phyloP scores from a whole-genome alignment of 805 yeast species.

The Sugiyamaella boreocaroliniensis region DNA sequence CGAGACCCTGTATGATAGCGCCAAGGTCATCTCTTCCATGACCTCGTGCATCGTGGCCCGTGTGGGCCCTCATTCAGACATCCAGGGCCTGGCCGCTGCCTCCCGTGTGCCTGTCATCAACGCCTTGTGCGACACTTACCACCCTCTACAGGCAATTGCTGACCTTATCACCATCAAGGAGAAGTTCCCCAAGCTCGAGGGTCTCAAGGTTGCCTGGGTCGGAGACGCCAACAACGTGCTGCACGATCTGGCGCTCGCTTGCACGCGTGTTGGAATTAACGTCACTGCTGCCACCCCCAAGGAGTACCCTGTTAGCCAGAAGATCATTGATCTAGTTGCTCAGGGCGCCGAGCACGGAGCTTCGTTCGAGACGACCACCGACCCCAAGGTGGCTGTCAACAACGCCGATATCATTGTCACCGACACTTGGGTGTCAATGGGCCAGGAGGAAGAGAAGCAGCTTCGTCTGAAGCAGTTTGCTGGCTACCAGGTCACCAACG shows the following conservation, averaged over 20 bases:
- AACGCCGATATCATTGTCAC: conserved; percentile 82
- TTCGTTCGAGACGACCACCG: conserved; percentile 53
- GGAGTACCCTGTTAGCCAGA: conserved; percentile 56
- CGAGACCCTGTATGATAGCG: conserved; percentile 82
- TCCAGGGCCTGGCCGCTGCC: conserved; percentile 65
- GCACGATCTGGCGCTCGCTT: conserved; percentile 86
- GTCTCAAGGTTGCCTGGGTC: conserved; percentile 83
- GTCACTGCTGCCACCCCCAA: conserved; percentile 80
- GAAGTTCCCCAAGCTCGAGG: conserved; percentile 45
- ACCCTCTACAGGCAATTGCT: conserved; percentile 92
- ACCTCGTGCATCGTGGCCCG: conserved; percentile 96
- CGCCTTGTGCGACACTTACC: conserved; percentile 86
- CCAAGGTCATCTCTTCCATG: conserved; percentile 89
- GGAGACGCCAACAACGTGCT: conserved; percentile 96
- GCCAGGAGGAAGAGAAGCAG: conserved; percentile 76
- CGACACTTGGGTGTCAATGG: conserved; percentile 98
- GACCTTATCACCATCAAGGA: conserved; percentile 85
- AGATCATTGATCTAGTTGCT: conserved; percentile 53
- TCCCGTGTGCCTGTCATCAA: conserved; percentile 89
- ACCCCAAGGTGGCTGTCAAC: conserved; percentile 67
- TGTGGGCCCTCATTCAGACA: conserved; percentile 79
- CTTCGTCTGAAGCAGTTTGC: conserved; percentile 70
- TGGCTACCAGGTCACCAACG: conserved; percentile 77
- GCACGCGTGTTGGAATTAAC: conserved; percentile 73
- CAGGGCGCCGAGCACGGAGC: conserved; percentile 37